These are phyloP conservation scores for Westerdykella sp. DNA, from an alignment of 2,329 filamentous ascomycete genomes.

Conservation along the genomic window DNA sequence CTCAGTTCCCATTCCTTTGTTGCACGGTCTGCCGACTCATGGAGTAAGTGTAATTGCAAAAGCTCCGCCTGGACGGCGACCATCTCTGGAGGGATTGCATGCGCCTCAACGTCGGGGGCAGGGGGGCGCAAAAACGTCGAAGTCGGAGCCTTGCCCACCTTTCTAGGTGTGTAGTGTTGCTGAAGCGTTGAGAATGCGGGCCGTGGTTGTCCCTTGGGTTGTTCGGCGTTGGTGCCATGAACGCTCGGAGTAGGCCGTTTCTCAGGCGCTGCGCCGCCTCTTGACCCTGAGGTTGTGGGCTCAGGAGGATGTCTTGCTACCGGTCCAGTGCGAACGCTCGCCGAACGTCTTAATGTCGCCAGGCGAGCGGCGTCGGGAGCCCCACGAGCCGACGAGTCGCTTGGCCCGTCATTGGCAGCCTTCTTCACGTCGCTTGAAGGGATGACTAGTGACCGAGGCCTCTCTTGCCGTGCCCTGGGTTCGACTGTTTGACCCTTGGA, in stretches of 20 bases:
- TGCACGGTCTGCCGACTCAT: conserved; percentile 19
- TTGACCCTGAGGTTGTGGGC: conserved; percentile 6
- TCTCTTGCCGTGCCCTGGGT: conserved; percentile 11
- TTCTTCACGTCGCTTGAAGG: conserved; percentile 9
- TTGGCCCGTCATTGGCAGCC: conserved; percentile 3
- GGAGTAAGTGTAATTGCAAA: conserved; percentile 35
- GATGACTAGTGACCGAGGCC: conserved; percentile 21
- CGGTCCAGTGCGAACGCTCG: conserved; percentile 17
- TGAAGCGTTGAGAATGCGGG: conserved; percentile 36
- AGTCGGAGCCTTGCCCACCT: conserved; percentile 30
- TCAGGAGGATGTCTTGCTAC: conserved; percentile 9
- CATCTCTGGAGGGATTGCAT: conserved; percentile 25
- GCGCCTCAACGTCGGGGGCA: conserved; percentile 12
- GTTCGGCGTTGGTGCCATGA: conserved; percentile 8
- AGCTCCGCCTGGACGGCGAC: conserved; percentile 33
- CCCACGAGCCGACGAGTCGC: conserved; percentile 7
- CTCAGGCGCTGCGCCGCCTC: conserved; percentile 11
- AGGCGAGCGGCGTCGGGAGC: conserved; percentile 18
- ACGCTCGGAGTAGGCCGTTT: conserved; percentile 1
- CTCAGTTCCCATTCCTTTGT: conserved; percentile 28
- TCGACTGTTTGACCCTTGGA: conserved; percentile 12
- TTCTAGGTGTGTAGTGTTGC: conserved; percentile 37
- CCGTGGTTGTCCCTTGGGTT: conserved; percentile 17
- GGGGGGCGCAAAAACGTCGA: conserved; percentile 30
- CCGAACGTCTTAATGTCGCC: conserved; percentile 21